Evolutionary conservation across 208 protist genomes (phyloP).

Genomic region (Leishmania lainsoni): DNA sequence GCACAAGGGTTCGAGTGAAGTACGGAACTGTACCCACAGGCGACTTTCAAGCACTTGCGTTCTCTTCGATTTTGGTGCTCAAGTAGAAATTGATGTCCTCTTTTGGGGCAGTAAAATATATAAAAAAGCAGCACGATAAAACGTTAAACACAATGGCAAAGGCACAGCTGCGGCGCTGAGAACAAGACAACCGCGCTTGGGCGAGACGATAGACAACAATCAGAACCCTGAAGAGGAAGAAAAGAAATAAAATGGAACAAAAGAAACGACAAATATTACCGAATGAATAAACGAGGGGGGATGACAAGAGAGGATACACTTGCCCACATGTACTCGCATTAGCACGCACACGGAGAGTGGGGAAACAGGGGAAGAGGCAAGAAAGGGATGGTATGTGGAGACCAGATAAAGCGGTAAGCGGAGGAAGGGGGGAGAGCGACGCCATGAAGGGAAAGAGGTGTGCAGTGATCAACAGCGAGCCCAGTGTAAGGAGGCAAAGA

Average conservation of each 20-base stretch:
- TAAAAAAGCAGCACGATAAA: background rate
- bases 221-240: constrained; percentile 9
- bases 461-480: too few relatives aligned
- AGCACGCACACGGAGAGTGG: background rate
- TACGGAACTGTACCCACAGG: background rate
- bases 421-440: too few relatives aligned
- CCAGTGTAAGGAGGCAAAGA: background rate
- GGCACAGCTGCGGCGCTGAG: background rate
- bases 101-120: background rate
- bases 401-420: too few relatives aligned
- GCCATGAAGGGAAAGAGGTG: too few relatives aligned
- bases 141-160: background rate
- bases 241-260: background rate
- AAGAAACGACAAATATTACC: background rate
- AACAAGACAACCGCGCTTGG: background rate
- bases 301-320: background rate
- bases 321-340: background rate
- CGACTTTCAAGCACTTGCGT: too few relatives aligned
- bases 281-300: background rate
- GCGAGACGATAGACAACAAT: constrained; percentile 4
- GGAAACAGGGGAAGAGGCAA: background rate
- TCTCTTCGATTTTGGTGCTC: background rate
- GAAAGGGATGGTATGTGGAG: background rate
- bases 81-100: background rate
- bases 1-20: background rate